Evolutionary conservation across 768 basidiomycete species (phyloP), one percentile per base, ranked within the genome.

Genomic region (Neoboletus magnificus): DNA sequence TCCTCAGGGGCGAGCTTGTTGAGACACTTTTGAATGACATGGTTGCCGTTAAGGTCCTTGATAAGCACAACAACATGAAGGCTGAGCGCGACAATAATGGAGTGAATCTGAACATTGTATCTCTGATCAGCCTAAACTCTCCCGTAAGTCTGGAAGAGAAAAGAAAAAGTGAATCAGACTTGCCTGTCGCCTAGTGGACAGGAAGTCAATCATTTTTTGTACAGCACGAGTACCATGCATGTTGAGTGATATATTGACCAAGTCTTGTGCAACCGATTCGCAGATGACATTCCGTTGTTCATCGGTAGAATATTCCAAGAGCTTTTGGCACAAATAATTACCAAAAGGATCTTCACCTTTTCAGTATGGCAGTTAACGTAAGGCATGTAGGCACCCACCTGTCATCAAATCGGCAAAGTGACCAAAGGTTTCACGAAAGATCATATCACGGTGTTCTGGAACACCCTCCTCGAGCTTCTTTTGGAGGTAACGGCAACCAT

Each of bases 171-270:
- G 62, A 60, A 66, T 52, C 46, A 57, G 59, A 83, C 87, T 82
- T 77, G 79, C 91, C 89, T 94, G 93, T 68, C 97, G 79, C 65
- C 91, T 86, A 51, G 92, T 93, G 22, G 95, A 96, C 68, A 99
- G 76, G 79, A 97, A 98, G 73, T 99, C 97, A 60, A 99, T 97
- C 96, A 98, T 98, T 79, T 98, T 98, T 78, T 99, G 97, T 55
- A 98, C 97, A 27, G 97, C 97, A 58, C 97, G 87, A 32, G 97
- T 99, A 32, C 97, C 97, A 73, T 99, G 97, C 97, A 99, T 99
- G 75, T 99, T 99, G 59, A 99, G 79, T 33, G 94, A 97, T 67
- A 99, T 98, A 69, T 89, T 93, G 66, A 99, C 97, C 48, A 99
- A 82, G 64, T 99, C 97, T 67, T 94, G 91, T 33, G 95, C 93